Conservation (phyloP, 306 rosid species). For the Sicyos edulis region DNA sequence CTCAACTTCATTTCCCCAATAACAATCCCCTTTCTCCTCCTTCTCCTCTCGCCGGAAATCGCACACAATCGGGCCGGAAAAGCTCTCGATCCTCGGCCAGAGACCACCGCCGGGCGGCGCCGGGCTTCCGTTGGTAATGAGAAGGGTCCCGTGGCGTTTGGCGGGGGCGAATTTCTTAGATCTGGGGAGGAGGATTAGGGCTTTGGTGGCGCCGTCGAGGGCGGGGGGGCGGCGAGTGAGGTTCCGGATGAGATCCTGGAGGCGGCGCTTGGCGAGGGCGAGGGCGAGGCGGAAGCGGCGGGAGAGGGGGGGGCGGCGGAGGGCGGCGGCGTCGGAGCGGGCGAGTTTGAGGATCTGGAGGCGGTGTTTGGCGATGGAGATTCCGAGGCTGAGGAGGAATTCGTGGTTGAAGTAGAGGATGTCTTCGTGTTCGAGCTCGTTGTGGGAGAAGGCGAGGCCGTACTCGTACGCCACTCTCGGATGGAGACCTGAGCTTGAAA, state of each 20-base stretch:
- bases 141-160: slow-evolving; percentile 44
- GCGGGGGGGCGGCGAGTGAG: slow-evolving; percentile 12
- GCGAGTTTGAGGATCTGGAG: slow-evolving; percentile 82
- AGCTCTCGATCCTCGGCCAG: slow-evolving; percentile 27
- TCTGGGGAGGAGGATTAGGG: slow-evolving; percentile 70
- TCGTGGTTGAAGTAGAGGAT: slow-evolving; percentile 79
- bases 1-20: slow-evolving; percentile 67
- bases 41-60: slow-evolving; percentile 40
- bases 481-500: slow-evolving; percentile 67
- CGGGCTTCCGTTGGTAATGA: slow-evolving; percentile 56
- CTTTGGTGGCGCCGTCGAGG: slow-evolving; percentile 36
- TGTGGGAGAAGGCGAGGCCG: slow-evolving; percentile 70
- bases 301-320: slow-evolving; percentile 33
- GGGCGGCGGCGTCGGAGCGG: slow-evolving; percentile 40
- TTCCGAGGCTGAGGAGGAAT: slow-evolving; percentile 93
- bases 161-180: slow-evolving; percentile 37
- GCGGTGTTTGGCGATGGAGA: slow-evolving; percentile 92
- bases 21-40: slow-evolving; percentile 41
- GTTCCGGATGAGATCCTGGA: slow-evolving; percentile 38
- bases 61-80: slow-evolving; percentile 48
- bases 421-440: slow-evolving; percentile 91
- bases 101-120: neutral
- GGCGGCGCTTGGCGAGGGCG: slow-evolving; percentile 56
- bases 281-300: slow-evolving; percentile 55
- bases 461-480: too few relatives aligned